Evolutionary conservation across 345 rosid genomes (phyloP).

Genomic region (Eucalyptus tenuipes): DNA sequence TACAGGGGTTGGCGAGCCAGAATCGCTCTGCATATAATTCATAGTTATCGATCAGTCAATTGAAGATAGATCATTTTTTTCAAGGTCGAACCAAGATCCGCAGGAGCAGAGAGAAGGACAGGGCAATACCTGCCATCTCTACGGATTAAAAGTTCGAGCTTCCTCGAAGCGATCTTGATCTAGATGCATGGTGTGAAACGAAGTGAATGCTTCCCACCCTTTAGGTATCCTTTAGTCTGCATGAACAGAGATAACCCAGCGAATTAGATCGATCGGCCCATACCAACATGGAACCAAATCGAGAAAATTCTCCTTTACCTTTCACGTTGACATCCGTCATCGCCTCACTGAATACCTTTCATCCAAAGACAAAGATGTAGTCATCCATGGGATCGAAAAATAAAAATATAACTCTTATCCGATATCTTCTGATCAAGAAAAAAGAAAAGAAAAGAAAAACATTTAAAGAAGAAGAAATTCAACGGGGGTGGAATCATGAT

Average conservation of each 20-base stretch:
- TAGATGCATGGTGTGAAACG: conserved; percentile 86
- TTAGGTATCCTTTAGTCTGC: conserved; percentile 82
- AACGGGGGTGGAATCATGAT: no score
- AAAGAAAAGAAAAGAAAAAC: no score
- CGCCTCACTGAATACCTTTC: conserved; percentile 52
- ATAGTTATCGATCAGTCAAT: neutral
- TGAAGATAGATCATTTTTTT: neutral
- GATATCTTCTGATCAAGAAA: no score
- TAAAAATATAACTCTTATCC: no score
- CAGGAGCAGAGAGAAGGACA: neutral
- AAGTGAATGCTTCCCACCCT: conserved; percentile 96
- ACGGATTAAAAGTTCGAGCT: conserved; percentile 88
- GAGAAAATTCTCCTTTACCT: conserved; percentile 22
- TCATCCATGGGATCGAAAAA: no score
- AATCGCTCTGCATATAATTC: neutral
- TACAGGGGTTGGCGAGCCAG: neutral
- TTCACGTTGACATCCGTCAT: conserved; percentile 61
- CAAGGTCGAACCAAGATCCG: neutral
- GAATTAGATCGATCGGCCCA: no score
- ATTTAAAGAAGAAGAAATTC: no score
- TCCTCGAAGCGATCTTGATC: conserved; percentile 71
- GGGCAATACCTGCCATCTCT: conserved; percentile 22
- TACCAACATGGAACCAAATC: neutral
- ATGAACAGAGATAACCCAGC: neutral
- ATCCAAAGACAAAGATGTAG: no score